These are phyloP conservation scores for Epithemia pelagica DNA, from an alignment of 108 stramenopile genomes.

Conservation along the genomic window DNA sequence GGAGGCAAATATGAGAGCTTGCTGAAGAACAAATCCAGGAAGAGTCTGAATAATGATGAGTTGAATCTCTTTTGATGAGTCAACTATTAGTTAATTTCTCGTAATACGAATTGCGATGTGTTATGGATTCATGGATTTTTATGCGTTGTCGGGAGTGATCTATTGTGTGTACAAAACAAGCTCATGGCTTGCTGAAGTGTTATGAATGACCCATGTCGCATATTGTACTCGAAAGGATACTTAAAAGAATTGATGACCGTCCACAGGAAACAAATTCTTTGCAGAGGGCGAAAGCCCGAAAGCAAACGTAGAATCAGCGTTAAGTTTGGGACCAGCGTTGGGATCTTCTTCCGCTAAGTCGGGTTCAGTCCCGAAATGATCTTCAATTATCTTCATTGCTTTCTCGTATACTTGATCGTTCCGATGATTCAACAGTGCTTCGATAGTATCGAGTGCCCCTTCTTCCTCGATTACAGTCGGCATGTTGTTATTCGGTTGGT, in stretches of 20 bases:
- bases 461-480: constrained; percentile 37
- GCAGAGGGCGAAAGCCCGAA: constrained; percentile 28
- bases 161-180: too few species aligned
- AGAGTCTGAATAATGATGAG: constrained; percentile 71
- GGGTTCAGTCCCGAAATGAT: constrained; percentile 66
- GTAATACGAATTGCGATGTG: too few species aligned
- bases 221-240: too few species aligned
- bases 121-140: too few species aligned
- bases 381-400: constrained; percentile 67
- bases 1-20: constrained; percentile 84
- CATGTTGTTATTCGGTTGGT: constrained; percentile 37
- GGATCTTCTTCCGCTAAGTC: constrained; percentile 47
- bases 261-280: constrained; percentile 20
- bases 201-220: background rate
- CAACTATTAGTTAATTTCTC: too few species aligned
- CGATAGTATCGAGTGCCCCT: constrained; percentile 65
- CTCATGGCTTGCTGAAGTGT: too few species aligned
- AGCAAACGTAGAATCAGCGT: constrained; percentile 32
- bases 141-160: too few species aligned
- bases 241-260: too few species aligned
- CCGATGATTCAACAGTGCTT: constrained; percentile 77
- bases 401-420: constrained; percentile 73
- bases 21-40: constrained; percentile 72
- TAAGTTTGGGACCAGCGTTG: constrained; percentile 51
- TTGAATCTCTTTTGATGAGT: constrained; percentile 46